These are phyloP conservation scores for Malus orientalis DNA, from an alignment of 306 rosid genomes.

Conservation along the genomic window DNA sequence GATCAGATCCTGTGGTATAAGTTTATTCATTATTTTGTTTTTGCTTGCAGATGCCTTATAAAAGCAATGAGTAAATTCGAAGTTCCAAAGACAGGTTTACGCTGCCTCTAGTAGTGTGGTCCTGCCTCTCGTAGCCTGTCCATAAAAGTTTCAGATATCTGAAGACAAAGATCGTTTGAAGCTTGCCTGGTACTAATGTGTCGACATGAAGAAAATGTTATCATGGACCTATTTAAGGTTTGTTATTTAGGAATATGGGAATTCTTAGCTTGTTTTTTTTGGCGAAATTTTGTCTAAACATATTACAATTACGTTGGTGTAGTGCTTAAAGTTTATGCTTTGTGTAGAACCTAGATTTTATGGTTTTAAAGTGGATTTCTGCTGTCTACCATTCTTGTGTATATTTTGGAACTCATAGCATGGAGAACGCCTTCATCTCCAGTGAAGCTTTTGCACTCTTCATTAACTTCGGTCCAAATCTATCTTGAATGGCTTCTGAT, in stretches of 20 bases:
- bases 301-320: not conserved
- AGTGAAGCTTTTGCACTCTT: not conserved
- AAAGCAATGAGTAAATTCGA: conserved; percentile 1
- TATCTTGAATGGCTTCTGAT: not conserved
- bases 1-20: not conserved
- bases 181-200: conserved; percentile 23
- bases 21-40: conserved; percentile 1
- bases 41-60: conserved; percentile 37
- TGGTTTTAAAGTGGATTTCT: not conserved
- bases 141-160: conserved; percentile 12
- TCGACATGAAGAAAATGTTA: conserved; percentile 38
- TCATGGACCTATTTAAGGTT: not conserved
- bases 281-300: not conserved
- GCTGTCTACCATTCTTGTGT: not conserved
- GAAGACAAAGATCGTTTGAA: not conserved
- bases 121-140: conserved; percentile 10
- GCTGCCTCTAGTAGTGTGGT: conserved; percentile 8
- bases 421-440: not conserved
- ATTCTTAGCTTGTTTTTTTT: not conserved
- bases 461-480: not conserved
- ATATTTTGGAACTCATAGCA: not conserved
- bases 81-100: conserved; percentile 6
- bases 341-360: not conserved
- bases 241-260: not conserved
- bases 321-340: not conserved